Evolutionary conservation across 2,329 filamentous ascomycete genomes (phyloP).

Genomic region (Gaeumannomyces sp.): DNA sequence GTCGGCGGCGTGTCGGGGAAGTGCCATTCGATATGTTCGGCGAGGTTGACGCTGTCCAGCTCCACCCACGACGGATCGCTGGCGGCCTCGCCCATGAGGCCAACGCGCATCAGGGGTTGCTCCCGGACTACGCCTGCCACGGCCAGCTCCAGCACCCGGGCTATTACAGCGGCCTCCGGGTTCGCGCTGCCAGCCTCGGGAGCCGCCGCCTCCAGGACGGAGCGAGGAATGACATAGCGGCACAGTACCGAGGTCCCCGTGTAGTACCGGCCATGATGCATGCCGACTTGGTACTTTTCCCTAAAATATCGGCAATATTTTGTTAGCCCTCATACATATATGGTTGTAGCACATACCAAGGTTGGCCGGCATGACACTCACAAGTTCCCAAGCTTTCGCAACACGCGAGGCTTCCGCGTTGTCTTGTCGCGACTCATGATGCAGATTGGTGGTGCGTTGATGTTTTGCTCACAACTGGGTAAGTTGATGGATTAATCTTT

Average conservation of each 20-base stretch:
- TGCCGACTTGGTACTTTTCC: constrained; percentile 2
- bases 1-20: not conserved
- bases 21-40: not conserved
- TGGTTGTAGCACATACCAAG: no score
- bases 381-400: not conserved
- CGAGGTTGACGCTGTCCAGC: constrained; percentile 1
- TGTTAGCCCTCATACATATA: no score
- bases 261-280: not conserved
- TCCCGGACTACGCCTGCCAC: not conserved
- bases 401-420: not conserved
- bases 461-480: no score
- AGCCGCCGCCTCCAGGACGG: not conserved
- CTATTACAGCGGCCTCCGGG: not conserved
- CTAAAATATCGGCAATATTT: not conserved
- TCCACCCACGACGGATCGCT: not conserved
- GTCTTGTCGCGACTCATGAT: not conserved
- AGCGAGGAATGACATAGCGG: not conserved
- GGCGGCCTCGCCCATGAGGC: not conserved
- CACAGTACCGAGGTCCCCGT: constrained; percentile 3
- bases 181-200: not conserved
- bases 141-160: not conserved
- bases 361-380: not conserved
- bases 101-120: not conserved
- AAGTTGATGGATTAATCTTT: no score
- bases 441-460: no score